Evolutionary conservation across 306 rosid genomes (phyloP).

Genomic region (Pyrus bretschneideri): DNA sequence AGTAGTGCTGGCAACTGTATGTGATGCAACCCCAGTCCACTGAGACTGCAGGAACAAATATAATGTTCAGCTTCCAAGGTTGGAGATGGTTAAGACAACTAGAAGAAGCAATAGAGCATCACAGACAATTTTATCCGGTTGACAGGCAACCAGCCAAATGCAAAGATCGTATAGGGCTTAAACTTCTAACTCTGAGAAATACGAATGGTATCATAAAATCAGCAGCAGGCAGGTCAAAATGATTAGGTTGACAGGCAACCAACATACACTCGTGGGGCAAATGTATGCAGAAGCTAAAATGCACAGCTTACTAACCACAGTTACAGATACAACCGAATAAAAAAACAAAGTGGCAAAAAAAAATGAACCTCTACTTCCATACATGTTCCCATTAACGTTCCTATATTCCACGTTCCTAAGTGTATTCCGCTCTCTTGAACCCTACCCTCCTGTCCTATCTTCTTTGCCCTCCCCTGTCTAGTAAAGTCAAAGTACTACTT

Average conservation of each 20-base stretch:
- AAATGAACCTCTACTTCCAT: too few species aligned
- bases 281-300: background rate
- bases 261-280: background rate
- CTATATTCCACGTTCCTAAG: too few species aligned
- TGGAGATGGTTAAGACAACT: constrained; percentile 1
- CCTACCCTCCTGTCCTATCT: too few species aligned
- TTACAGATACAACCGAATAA: background rate
- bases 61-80: constrained; percentile 15
- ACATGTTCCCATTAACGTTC: too few species aligned
- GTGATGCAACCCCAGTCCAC: constrained; percentile 53
- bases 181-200: background rate
- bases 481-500: too few species aligned
- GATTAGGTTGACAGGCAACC: background rate
- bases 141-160: background rate
- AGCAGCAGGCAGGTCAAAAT: background rate
- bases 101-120: background rate
- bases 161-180: background rate
- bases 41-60: constrained; percentile 39
- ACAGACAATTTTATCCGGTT: background rate
- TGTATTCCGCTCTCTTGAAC: too few species aligned
- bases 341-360: background rate
- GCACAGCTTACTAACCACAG: background rate
- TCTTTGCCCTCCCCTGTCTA: too few species aligned
- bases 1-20: constrained; percentile 32
- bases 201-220: background rate